Percentiles rank a stretch among this genome's conserved stretches.
Conservation (phyloP, 495 filamentous ascomycete genomes). For the Choiromyces venosus region DNA sequence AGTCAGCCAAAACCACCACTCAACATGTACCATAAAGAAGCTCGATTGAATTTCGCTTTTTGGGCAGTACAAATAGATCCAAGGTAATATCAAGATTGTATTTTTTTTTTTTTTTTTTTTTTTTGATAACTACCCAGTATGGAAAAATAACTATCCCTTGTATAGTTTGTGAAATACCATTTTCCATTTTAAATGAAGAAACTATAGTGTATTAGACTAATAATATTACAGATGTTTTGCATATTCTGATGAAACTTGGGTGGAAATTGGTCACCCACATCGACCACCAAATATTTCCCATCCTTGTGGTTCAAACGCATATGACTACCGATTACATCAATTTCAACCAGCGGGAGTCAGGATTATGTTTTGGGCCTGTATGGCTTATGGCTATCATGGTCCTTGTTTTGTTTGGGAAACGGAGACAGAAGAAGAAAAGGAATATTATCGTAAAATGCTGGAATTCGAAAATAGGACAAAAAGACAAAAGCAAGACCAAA, state of each 20-base stretch:
- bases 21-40: no score
- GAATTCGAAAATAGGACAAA: neutral
- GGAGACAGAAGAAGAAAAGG: neutral
- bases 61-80: neutral
- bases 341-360: neutral
- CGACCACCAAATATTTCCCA: neutral
- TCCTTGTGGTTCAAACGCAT: neutral
- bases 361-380: slow-evolving; percentile 12
- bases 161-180: no score
- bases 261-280: no score
- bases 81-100: no score
- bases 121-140: no score
- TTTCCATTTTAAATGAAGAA: no score
- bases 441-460: slow-evolving; percentile 1
- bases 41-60: neutral
- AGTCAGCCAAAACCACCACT: no score
- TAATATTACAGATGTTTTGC: no score
- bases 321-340: neutral
- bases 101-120: no score
- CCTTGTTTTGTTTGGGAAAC: neutral
- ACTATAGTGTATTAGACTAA: no score
- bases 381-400: slow-evolving; percentile 8
- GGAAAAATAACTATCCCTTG: no score
- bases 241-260: no score
- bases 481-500: neutral